A percentile compares a stretch with the other conserved stretches of the same genome.
These are phyloP conservation scores for Exsudoporus frostii DNA, from an alignment of 768 basidiomycete species.

Conservation along the genomic window DNA sequence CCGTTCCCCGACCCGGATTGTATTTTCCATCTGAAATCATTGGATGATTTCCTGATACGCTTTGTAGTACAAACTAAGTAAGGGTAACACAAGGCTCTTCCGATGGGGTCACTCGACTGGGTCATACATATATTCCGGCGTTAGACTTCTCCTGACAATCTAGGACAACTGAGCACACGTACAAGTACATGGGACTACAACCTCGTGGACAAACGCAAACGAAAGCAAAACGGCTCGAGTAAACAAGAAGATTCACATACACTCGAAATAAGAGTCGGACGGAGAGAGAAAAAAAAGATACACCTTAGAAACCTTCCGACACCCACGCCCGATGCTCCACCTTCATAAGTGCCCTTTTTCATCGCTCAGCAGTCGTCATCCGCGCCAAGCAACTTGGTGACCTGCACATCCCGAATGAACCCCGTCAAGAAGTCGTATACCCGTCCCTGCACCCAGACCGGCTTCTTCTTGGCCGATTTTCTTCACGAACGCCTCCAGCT, in stretches of 20 bases:
- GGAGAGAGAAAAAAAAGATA: no score
- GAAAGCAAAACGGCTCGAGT: no score
- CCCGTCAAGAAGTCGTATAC: slow-evolving; percentile 65
- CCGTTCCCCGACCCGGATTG: no score
- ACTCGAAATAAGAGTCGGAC: no score
- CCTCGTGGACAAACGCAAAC: not conserved
- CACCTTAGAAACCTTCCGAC: no score
- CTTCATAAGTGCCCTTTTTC: not conserved
- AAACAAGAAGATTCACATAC: not conserved
- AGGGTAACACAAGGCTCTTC: no score
- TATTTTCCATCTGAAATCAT: no score
- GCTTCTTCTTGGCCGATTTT: slow-evolving; percentile 35
- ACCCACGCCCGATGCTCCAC: not conserved
- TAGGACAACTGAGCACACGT: not conserved
- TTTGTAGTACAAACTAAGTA: no score
- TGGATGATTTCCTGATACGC: no score
- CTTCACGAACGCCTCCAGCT: slow-evolving; percentile 38
- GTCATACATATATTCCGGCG: no score
- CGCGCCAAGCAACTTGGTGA: slow-evolving; percentile 39
- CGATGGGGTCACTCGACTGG: no score
- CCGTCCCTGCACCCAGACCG: slow-evolving; percentile 71
- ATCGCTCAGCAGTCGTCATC: not conserved
- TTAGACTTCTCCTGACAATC: no score
- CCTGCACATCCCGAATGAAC: slow-evolving; percentile 51
- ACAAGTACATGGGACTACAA: not conserved